Evolutionary conservation across 768 basidiomycete species (phyloP).

Genomic region (Boletus eberwhitei): DNA sequence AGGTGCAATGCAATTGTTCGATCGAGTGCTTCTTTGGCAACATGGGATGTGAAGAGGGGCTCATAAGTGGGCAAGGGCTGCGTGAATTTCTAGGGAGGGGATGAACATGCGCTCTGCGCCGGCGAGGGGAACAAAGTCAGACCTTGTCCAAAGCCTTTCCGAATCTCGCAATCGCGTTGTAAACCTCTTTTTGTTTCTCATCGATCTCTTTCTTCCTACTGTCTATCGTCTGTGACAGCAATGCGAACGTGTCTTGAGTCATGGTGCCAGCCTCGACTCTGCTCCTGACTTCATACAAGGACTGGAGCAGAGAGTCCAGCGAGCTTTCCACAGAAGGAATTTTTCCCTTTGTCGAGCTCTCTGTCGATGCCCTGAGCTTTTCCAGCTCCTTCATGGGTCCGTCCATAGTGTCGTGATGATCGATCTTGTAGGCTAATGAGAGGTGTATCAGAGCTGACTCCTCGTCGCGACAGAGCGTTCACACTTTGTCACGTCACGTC

Average conservation of each 20-base stretch:
- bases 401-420: constrained; percentile 50
- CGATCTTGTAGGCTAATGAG: background rate
- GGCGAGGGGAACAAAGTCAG: constrained; percentile 11
- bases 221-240: constrained; percentile 59
- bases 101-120: constrained; percentile 3
- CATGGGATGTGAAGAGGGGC: constrained; percentile 59
- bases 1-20: constrained; percentile 73
- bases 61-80: constrained; percentile 61
- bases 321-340: constrained; percentile 52
- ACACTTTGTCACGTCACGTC: constrained; percentile 24
- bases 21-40: constrained; percentile 61
- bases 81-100: constrained; percentile 51
- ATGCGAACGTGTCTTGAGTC: constrained; percentile 46
- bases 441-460: background rate
- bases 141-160: constrained; percentile 94
- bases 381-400: constrained; percentile 72
- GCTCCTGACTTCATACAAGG: constrained; percentile 55
- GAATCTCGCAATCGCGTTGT: constrained; percentile 68
- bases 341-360: constrained; percentile 48
- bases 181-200: constrained; percentile 86
- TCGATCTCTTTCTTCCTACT: constrained; percentile 79
- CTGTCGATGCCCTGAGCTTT: constrained; percentile 66
- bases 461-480: background rate
- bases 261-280: constrained; percentile 46
- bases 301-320: constrained; percentile 59